Evolutionary conservation across 768 basidiomycete genomes (phyloP).

Genomic region (Pulveroboletus frians): DNA sequence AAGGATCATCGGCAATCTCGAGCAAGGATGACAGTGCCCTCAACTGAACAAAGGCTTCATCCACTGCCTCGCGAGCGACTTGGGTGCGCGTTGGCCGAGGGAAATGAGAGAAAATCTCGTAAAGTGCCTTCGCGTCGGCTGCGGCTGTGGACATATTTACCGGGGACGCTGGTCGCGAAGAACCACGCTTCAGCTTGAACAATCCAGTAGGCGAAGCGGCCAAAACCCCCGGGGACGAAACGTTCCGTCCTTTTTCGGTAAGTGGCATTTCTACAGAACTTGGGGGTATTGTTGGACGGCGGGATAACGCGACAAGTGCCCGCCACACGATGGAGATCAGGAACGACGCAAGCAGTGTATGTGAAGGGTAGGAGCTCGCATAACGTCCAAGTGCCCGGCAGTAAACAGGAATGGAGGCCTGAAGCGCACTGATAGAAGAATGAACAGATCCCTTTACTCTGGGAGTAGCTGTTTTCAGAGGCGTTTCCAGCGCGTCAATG

Average conservation of each 20-base stretch:
- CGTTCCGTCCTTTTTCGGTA: constrained; percentile 39
- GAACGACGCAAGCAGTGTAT: constrained; percentile 61
- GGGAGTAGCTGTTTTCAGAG: constrained; percentile 27
- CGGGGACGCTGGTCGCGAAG: constrained; percentile 66
- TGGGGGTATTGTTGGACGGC: constrained; percentile 46
- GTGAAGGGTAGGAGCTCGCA: constrained; percentile 48
- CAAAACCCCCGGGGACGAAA: constrained; percentile 39
- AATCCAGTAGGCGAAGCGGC: constrained; percentile 51
- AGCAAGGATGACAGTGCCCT: constrained; percentile 53
- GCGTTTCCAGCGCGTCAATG: constrained; percentile 56
- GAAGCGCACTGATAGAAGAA: constrained; percentile 56
- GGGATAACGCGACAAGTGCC: constrained; percentile 62
- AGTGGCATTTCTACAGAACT: constrained; percentile 34
- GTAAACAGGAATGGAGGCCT: constrained; percentile 58
- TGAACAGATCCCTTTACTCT: constrained; percentile 33
- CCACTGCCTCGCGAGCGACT: constrained; percentile 74
- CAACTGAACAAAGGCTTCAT: constrained; percentile 69
- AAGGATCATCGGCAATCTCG: constrained; percentile 41
- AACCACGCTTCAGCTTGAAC: constrained; percentile 61
- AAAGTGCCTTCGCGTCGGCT: constrained; percentile 57
- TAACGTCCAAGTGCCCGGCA: constrained; percentile 52
- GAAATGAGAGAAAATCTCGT: constrained; percentile 52
- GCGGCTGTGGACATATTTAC: constrained; percentile 39
- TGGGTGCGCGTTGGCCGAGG: constrained; percentile 55
- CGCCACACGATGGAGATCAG: constrained; percentile 74